Conservation (phyloP, 2,329 filamentous ascomycete species). For the Neurospora crassa region DNA sequence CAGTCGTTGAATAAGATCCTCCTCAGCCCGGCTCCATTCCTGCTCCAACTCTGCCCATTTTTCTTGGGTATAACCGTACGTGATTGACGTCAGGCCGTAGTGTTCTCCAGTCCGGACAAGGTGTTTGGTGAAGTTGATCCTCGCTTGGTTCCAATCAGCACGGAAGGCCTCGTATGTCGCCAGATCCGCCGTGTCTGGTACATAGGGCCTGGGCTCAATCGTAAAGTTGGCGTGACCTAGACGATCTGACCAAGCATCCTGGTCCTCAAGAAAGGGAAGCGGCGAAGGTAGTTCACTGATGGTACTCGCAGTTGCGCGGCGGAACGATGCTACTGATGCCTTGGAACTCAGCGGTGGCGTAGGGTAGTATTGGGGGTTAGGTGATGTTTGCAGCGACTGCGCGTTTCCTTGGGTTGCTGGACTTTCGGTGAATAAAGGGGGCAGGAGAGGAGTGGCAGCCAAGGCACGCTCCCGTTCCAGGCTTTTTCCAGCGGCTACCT, state of each 20-base stretch:
- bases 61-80: conserved; percentile 72
- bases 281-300: conserved; percentile 38
- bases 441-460: conserved; percentile 75
- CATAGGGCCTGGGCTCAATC: conserved; percentile 74
- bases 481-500: conserved; percentile 38
- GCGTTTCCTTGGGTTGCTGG: conserved; percentile 31
- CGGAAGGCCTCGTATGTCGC: conserved; percentile 53
- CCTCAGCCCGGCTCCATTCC: conserved; percentile 62
- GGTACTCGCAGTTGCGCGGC: conserved; percentile 34
- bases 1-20: conserved; percentile 49
- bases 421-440: conserved; percentile 62
- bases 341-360: conserved; percentile 70
- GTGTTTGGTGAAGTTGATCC: conserved; percentile 82
- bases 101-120: conserved; percentile 81
- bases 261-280: conserved; percentile 56
- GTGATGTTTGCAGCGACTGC: conserved; percentile 58
- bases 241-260: conserved; percentile 74
- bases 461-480: conserved; percentile 49
- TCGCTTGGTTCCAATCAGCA: conserved; percentile 72
- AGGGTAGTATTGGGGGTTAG: conserved; percentile 38
- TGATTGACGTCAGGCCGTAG: conserved; percentile 82
- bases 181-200: conserved; percentile 52
- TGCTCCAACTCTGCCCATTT: conserved; percentile 81
- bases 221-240: conserved; percentile 92
- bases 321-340: conserved; percentile 69